Base-by-base conservation (phyloP, 2,329 filamentous ascomycete species). In the Aciculosporium take region DNA sequence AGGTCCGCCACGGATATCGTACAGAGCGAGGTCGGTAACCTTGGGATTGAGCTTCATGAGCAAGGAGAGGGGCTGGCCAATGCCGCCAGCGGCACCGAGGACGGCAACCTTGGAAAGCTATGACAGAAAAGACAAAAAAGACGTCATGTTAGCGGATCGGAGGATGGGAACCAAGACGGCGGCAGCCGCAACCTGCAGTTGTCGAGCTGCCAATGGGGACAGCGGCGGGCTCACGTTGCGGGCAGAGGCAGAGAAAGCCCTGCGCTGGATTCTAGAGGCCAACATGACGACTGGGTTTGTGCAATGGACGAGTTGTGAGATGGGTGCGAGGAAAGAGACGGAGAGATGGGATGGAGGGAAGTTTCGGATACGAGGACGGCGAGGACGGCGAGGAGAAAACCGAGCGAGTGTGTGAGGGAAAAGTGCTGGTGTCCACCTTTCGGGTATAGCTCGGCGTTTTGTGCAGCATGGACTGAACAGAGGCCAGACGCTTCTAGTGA, bases 41-140 rank as follows among this genome's bases (percentile, higher is more conserved):
- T 84, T 78, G 56, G 88, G 86, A 81, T 95, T 96, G 64, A 95
- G 81, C 86, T 98, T 98, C 67, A 98, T 78, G 61, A 98, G 81
- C 53, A 98, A 83, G 45, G 91, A 98, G 59, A 98, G 74, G 60
- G 91, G 91, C 68, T 98, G 91, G 66, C 91, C 91, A 71, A 98
- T 98, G 68, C 91, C 91, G 71, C 91, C 91, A 60, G 83, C 83
- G 55, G 91, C 91, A 74, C 91, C 91, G 65, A 96, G 84, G 55
- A 98, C 87, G 61, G 88, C 79, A 58, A 98, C 91, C 79, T 96
- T 96, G 69, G 88, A 93, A 61, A 87, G 78, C 91, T 98, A 52
- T 34, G 23, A 46, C 45, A 45, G n/a, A n/a, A n/a, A n/a, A n/a
- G n/a, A n/a, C n/a, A n/a, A n/a, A n/a, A 20, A 39, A 23, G 38